Conservation (phyloP, 176 grass and related monocot genomes). For the Aegilops sharonensis region DNA sequence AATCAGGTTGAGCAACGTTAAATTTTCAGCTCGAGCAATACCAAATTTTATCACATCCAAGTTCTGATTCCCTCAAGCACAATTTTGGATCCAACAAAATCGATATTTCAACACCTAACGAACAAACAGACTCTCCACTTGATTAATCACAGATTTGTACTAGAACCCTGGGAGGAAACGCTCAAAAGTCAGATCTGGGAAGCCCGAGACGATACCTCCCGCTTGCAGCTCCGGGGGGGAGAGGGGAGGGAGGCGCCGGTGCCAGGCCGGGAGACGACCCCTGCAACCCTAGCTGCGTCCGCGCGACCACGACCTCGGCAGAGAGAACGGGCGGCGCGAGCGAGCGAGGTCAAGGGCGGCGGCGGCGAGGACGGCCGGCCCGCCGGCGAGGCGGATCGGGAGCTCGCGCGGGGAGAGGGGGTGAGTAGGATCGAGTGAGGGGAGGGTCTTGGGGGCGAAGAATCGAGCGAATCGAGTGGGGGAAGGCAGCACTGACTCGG, state of each 20-base stretch:
- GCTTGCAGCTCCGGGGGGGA: neutral
- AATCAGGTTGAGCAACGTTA: neutral
- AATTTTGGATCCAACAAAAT: neutral
- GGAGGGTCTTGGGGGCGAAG: neutral
- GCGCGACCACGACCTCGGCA: neutral
- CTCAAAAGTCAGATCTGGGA: neutral
- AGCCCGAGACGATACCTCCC: neutral
- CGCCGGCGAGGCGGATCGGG: conserved; percentile 6
- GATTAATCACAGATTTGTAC: neutral
- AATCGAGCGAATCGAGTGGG: conserved; percentile 6
- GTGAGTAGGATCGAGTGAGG: neutral
- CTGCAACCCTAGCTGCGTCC: neutral
- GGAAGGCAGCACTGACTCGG: conserved; percentile 6
- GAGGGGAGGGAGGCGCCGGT: neutral
- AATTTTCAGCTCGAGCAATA: neutral
- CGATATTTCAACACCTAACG: neutral
- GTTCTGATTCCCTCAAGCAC: neutral
- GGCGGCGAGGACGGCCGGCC: neutral
- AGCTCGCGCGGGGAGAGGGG: neutral
- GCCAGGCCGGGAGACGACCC: neutral
- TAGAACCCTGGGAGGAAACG: neutral
- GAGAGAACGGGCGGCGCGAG: neutral
- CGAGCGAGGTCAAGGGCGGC: neutral
- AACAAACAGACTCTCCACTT: neutral
- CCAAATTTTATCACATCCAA: neutral